Evolutionary conservation across 495 filamentous ascomycete species (phyloP).

Genomic region (Cercophora samala): DNA sequence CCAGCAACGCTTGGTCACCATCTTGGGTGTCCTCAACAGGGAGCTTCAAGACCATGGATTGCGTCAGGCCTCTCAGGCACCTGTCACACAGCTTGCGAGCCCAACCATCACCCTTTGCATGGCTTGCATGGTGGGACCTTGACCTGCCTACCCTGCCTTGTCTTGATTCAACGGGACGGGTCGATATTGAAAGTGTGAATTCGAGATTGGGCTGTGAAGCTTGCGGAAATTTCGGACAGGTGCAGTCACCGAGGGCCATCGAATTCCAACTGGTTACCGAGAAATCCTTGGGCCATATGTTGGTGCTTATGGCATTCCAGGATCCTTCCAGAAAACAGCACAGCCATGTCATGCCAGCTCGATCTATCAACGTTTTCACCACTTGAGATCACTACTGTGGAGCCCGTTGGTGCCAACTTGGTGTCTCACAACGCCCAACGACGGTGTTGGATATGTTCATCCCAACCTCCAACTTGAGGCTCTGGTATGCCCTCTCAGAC

Average conservation of each 20-base stretch:
- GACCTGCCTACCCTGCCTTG: not conserved
- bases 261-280: not conserved
- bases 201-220: not conserved
- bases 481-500: not conserved
- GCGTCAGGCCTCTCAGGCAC: conserved; percentile 4
- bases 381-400: not conserved
- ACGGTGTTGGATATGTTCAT: not conserved
- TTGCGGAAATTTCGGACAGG: not conserved
- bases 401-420: not conserved
- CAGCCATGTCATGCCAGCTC: not conserved
- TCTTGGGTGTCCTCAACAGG: not conserved
- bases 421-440: not conserved
- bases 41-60: not conserved
- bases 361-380: not conserved
- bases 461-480: not conserved
- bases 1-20: not conserved
- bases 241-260: not conserved
- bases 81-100: not conserved
- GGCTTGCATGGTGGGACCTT: conserved; percentile 1
- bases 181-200: not conserved
- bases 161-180: not conserved
- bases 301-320: not conserved
- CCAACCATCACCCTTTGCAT: not conserved
- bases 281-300: not conserved
- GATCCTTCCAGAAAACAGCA: not conserved